phyloP scores from a whole-genome alignment of 2,329 filamentous ascomycete genomes.

The Paecilomyces formosus region DNA sequence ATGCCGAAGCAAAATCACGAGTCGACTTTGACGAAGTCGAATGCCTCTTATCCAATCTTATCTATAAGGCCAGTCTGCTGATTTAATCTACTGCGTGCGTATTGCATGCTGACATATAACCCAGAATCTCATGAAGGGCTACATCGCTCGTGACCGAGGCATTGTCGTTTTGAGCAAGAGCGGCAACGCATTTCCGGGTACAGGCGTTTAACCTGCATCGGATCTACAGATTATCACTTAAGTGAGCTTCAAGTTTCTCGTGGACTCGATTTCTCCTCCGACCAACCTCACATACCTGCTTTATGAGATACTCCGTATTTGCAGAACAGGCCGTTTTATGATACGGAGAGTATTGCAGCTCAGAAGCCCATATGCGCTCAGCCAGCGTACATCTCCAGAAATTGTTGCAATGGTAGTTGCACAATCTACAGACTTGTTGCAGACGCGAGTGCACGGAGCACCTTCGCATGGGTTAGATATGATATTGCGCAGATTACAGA shows the following conservation, averaged over 20 bases:
- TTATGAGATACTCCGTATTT: neutral
- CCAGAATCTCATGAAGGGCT: conserved; percentile 92
- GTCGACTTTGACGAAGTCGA: conserved; percentile 91
- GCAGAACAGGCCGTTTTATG: neutral
- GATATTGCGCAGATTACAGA: too few relatives aligned
- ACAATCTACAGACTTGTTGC: too few relatives aligned
- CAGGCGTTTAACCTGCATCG: conserved; percentile 50
- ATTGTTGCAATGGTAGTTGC: neutral
- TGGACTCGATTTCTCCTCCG: neutral
- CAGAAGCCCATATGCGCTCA: neutral
- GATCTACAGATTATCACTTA: neutral
- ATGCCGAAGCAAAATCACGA: conserved; percentile 42
- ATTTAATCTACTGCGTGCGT: neutral
- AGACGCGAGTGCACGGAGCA: too few relatives aligned
- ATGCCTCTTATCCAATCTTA: conserved; percentile 89
- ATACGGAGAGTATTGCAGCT: neutral
- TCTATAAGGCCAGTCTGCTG: conserved; percentile 71
- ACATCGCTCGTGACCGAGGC: conserved; percentile 83
- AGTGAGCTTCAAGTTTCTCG: neutral
- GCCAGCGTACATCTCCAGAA: neutral
- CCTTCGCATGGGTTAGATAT: too few relatives aligned
- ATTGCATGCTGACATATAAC: conserved; percentile 10
- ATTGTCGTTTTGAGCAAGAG: conserved; percentile 90
- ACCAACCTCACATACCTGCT: neutral
- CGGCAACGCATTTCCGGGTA: conserved; percentile 80